Conservation (phyloP, 2,329 filamentous ascomycete species). For the Stachybotrys chlorohalonatus region DNA sequence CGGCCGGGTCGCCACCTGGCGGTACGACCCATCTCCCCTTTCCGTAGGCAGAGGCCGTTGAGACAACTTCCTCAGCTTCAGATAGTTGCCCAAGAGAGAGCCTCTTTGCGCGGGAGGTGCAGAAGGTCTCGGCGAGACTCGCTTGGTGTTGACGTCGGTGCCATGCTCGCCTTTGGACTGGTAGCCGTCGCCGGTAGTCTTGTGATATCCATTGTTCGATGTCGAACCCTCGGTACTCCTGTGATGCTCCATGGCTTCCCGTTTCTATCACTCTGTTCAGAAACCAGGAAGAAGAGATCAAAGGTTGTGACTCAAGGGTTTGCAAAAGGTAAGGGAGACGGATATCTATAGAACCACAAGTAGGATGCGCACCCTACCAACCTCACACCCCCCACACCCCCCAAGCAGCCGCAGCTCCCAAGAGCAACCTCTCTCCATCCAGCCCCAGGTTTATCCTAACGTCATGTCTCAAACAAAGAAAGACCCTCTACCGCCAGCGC, state of each 20-base stretch:
- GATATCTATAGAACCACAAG: background rate
- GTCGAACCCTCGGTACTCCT: slow-evolving; percentile 3
- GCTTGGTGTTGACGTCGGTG: slow-evolving; percentile 2
- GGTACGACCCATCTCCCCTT: slow-evolving; percentile 53
- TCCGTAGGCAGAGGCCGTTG: slow-evolving; percentile 54
- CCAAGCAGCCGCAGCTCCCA: background rate
- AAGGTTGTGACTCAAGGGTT: background rate
- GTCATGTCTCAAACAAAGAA: background rate
- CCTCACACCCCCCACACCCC: no score
- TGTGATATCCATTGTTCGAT: slow-evolving; percentile 13
- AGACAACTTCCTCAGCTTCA: slow-evolving; percentile 34
- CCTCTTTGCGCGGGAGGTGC: slow-evolving; percentile 10
- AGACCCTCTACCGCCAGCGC: background rate
- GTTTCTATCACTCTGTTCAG: background rate
- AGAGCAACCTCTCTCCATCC: background rate
- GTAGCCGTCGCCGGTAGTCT: slow-evolving; percentile 5
- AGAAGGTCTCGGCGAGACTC: background rate
- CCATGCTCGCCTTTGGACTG: slow-evolving; percentile 8
- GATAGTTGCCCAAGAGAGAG: slow-evolving; percentile 15
- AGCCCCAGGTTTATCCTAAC: background rate
- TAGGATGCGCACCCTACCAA: background rate
- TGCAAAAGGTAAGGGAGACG: background rate
- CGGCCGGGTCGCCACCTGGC: slow-evolving; percentile 35
- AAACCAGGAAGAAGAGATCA: background rate
- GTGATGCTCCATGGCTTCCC: background rate